phyloP scores from a whole-genome alignment of 2,329 filamentous ascomycete genomes.

The Cercospora sp. region DNA sequence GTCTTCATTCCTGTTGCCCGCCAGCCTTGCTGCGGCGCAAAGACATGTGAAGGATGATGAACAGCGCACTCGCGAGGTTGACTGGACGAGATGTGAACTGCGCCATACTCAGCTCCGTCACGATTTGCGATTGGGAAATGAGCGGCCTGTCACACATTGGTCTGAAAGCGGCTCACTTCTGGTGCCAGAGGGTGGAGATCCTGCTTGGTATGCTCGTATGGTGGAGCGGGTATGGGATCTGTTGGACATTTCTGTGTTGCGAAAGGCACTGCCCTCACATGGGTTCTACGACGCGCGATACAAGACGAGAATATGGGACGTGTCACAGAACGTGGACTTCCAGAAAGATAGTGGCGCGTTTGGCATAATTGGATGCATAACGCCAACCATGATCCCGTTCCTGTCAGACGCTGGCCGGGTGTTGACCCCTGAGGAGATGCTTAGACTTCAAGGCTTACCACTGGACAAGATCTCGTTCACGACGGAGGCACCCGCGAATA shows the following conservation, averaged over 20 bases:
- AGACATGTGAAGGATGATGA: constrained; percentile 21
- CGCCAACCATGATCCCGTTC: constrained; percentile 63
- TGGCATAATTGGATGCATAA: constrained; percentile 67
- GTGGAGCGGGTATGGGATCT: constrained; percentile 65
- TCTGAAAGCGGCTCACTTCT: constrained; percentile 54
- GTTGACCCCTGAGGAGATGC: constrained; percentile 62
- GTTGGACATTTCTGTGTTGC: constrained; percentile 60
- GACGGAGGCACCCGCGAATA: constrained; percentile 56
- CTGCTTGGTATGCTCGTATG: constrained; percentile 52
- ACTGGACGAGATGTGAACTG: constrained; percentile 60
- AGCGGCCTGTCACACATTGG: constrained; percentile 62
- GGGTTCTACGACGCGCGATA: constrained; percentile 58
- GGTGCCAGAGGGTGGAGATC: constrained; percentile 58
- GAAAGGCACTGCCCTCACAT: constrained; percentile 42
- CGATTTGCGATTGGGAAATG: constrained; percentile 52
- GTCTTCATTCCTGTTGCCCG: constrained; percentile 60
- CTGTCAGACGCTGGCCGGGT: constrained; percentile 61
- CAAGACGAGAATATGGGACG: constrained; percentile 60
- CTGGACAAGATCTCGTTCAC: constrained; percentile 63
- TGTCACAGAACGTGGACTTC: constrained; percentile 73
- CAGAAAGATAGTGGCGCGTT: constrained; percentile 49
- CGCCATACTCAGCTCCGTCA: constrained; percentile 60
- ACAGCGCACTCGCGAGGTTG: constrained; percentile 34
- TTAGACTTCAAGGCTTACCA: constrained; percentile 69
- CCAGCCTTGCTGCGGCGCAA: constrained; percentile 47